Percentiles rank a stretch among this genome's conserved stretches.
These are phyloP conservation scores for Fraxinus paxiana DNA, from an alignment of 305 asterid species.

Conservation along the genomic window DNA sequence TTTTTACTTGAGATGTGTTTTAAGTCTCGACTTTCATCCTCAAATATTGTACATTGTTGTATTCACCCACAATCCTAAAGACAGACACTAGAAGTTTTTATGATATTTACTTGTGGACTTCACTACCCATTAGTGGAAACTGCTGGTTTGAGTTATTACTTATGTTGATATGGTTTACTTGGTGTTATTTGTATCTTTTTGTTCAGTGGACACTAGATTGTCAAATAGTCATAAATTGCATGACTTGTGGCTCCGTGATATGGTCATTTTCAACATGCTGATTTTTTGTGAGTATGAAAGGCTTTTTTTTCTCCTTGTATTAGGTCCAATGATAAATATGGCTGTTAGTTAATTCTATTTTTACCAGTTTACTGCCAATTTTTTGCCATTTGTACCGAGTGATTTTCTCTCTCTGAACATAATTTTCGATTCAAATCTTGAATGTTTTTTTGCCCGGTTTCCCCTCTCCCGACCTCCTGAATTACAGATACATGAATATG, in stretches of 20 bases:
- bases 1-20: neutral
- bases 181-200: neutral
- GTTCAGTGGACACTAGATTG: neutral
- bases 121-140: neutral
- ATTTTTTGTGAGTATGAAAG: neutral
- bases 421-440: neutral
- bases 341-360: neutral
- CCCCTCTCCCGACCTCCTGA: neutral
- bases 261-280: neutral
- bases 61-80: neutral
- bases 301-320: neutral
- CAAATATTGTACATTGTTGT: neutral
- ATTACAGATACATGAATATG: slow-evolving; percentile 16
- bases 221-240: neutral
- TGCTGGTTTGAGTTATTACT: neutral
- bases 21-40: neutral
- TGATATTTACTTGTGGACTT: neutral
- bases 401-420: neutral
- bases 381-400: neutral
- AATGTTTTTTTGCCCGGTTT: neutral
- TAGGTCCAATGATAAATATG: neutral
- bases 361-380: neutral
- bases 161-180: neutral
- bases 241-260: neutral
- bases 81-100: neutral